Evolutionary conservation across 2,329 filamentous ascomycete species (phyloP).

Genomic region (Fusarium sp.): DNA sequence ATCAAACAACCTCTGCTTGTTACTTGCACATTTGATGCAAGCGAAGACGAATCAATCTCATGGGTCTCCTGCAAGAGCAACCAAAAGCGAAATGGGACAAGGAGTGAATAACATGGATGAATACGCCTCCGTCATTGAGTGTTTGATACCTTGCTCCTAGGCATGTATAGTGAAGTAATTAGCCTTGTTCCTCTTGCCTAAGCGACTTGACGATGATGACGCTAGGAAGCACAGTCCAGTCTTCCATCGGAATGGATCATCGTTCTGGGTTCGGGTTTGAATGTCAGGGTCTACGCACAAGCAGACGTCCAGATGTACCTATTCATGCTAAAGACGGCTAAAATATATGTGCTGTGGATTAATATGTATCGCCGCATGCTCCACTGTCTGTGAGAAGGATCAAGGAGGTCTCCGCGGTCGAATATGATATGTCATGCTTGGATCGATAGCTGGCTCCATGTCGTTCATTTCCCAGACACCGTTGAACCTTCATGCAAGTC

Average conservation of each 20-base stretch:
- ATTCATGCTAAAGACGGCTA: conserved; percentile 1
- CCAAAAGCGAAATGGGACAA: conserved; percentile 35
- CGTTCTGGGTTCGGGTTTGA: conserved; percentile 26
- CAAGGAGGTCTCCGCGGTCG: neutral
- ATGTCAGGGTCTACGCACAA: conserved; percentile 9
- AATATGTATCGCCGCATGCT: neutral
- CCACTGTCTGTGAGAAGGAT: conserved; percentile 9
- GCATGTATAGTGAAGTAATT: conserved; percentile 10
- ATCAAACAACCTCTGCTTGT: conserved; percentile 28
- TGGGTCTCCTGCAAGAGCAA: conserved; percentile 26
- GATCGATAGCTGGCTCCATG: conserved; percentile 1
- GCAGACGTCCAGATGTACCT: neutral
- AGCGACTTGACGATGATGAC: conserved; percentile 29
- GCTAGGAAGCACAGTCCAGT: conserved; percentile 22
- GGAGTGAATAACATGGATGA: conserved; percentile 27
- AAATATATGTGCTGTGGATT: neutral
- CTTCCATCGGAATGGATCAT: conserved; percentile 30
- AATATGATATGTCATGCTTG: conserved; percentile 18
- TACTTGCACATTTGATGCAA: conserved; percentile 36
- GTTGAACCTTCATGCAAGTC: conserved; percentile 20
- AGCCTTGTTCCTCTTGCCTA: conserved; percentile 30
- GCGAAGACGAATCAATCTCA: conserved; percentile 28
- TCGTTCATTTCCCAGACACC: conserved; percentile 13
- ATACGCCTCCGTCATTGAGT: conserved; percentile 1
- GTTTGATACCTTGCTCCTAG: conserved; percentile 4